Conservation (phyloP, 2,329 filamentous ascomycete genomes). For the Curvularia spicifera region DNA sequence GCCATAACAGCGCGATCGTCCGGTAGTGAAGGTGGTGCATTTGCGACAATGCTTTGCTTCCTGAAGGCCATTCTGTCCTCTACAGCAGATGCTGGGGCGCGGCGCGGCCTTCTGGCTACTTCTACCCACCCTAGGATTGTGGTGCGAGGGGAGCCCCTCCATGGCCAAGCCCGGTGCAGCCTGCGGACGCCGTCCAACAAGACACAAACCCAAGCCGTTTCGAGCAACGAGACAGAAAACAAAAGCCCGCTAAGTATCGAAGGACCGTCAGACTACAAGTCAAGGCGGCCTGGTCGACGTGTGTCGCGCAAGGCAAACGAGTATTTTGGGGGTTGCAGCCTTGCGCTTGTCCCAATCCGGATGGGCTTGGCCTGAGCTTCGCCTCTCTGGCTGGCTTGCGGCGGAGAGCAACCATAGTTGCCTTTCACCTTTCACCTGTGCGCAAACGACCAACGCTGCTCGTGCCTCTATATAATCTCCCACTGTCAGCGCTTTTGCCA, state of each 20-base stretch:
- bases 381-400: constrained; percentile 16
- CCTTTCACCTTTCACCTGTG: constrained; percentile 18
- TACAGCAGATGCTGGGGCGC: too few species aligned
- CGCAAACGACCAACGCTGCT: constrained; percentile 16
- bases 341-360: constrained; percentile 26
- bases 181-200: constrained; percentile 8
- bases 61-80: background rate
- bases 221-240: background rate
- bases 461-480: constrained; percentile 22
- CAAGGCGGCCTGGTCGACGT: background rate
- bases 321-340: constrained; percentile 27
- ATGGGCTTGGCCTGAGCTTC: constrained; percentile 27
- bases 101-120: constrained; percentile 7
- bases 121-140: constrained; percentile 4
- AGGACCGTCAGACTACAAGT: background rate
- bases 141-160: background rate
- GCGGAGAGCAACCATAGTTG: constrained; percentile 20
- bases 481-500: constrained; percentile 6
- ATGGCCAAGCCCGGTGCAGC: constrained; percentile 3
- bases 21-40: too few species aligned
- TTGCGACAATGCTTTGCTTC: too few species aligned
- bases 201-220: constrained; percentile 9
- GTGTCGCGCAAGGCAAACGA: constrained; percentile 12
- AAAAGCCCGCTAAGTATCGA: too few species aligned
- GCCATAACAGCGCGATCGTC: too few species aligned